Conservation (phyloP, 331 rosid species). For the Malus hybrid region DNA sequence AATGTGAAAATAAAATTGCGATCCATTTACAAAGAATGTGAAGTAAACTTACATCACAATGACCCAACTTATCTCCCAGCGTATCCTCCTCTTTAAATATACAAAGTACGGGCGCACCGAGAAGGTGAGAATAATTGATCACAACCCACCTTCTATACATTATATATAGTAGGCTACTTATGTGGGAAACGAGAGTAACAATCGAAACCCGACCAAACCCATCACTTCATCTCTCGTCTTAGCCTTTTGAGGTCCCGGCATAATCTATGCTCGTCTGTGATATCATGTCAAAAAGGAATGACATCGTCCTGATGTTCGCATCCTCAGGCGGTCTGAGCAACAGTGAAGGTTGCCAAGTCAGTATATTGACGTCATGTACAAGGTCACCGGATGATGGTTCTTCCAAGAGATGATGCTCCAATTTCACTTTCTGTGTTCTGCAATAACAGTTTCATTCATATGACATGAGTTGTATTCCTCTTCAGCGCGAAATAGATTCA, state of each 20-base stretch:
- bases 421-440: conserved; percentile 92
- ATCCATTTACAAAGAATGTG: conserved; percentile 21
- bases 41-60: not conserved
- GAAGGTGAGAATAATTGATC: conserved; percentile 2
- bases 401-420: conserved; percentile 92
- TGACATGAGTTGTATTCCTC: not conserved
- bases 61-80: not conserved
- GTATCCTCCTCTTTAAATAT: conserved; percentile 9
- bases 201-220: not conserved
- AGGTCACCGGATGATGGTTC: conserved; percentile 80
- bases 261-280: not conserved
- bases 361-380: not conserved
- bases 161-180: not conserved
- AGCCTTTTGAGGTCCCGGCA: conserved; percentile 6
- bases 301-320: not conserved
- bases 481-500: not conserved
- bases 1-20: not conserved
- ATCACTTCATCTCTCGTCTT: not conserved
- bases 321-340: not conserved
- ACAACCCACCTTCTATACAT: conserved; percentile 7
- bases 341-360: not conserved
- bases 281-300: not conserved
- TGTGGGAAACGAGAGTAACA: not conserved
- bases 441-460: conserved; percentile 16
- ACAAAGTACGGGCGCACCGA: conserved; percentile 13